Percentiles rank a stretch among this genome's conserved stretches.
Conservation (phyloP, 768 basidiomycete genomes). For the Termitomyces sp. region DNA sequence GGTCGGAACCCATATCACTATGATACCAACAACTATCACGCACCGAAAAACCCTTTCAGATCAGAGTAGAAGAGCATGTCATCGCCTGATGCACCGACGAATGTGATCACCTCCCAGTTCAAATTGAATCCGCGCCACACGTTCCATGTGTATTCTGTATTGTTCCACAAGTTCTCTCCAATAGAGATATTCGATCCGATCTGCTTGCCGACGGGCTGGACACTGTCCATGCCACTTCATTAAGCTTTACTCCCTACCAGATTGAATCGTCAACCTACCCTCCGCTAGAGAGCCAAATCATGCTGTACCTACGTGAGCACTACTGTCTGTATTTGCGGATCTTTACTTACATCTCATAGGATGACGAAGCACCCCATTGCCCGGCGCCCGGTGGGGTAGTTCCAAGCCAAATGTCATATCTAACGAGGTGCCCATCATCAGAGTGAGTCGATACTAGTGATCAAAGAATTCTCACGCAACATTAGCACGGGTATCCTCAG, state of each 20-base stretch:
- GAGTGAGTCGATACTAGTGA: background rate
- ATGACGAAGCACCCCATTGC: conserved; percentile 43
- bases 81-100: conserved; percentile 44
- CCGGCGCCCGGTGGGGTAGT: conserved; percentile 37
- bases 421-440: conserved; percentile 13
- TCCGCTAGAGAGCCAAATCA: conserved; percentile 62
- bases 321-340: background rate
- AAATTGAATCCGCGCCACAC: conserved; percentile 52
- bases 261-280: conserved; percentile 33
- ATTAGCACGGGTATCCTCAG: conserved; percentile 47
- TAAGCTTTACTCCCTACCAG: background rate
- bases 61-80: conserved; percentile 50
- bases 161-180: too few species aligned
- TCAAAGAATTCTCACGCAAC: conserved; percentile 35
- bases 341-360: conserved; percentile 54
- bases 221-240: conserved; percentile 28
- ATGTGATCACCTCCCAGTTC: conserved; percentile 56
- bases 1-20: too few species aligned
- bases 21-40: too few species aligned
- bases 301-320: conserved; percentile 26
- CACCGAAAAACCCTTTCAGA: conserved; percentile 54
- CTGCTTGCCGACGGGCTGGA: conserved; percentile 52
- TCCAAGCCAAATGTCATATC: conserved; percentile 57
- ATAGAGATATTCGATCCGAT: conserved; percentile 36
- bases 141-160: conserved; percentile 52